Evolutionary conservation across 371 early-diverging fungal species (phyloP).

Genomic region (Circinella umbellata): DNA sequence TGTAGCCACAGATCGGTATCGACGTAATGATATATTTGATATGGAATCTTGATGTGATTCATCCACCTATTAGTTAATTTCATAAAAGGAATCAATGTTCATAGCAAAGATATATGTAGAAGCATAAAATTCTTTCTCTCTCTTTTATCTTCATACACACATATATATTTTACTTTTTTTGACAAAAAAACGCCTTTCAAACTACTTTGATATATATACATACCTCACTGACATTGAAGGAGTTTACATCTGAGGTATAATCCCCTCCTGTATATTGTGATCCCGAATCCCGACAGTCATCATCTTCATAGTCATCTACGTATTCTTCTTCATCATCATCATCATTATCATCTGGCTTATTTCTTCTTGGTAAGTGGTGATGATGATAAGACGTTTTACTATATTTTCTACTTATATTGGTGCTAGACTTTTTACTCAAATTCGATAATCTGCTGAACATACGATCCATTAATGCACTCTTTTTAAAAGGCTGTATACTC

Average conservation of each 20-base stretch:
- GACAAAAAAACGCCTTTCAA: too few relatives aligned
- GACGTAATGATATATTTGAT: not conserved
- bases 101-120: too few relatives aligned
- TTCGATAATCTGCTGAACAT: constrained; percentile 17
- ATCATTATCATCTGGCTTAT: not conserved
- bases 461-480: constrained; percentile 17
- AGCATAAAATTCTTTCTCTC: too few relatives aligned
- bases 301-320: not conserved
- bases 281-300: not conserved
- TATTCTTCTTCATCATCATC: not conserved
- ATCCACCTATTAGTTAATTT: not conserved
- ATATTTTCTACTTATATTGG: too few relatives aligned
- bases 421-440: not conserved
- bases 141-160: too few relatives aligned
- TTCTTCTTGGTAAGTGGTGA: not conserved
- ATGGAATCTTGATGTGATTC: constrained; percentile 3
- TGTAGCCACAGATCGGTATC: not conserved
- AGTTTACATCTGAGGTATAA: constrained; percentile 7
- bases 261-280: constrained; percentile 4
- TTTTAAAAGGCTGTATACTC: constrained; percentile 17
- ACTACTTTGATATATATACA: too few relatives aligned
- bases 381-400: too few relatives aligned
- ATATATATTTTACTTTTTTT: too few relatives aligned
- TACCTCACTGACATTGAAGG: constrained; percentile 15
- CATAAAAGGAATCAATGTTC: too few relatives aligned